Conservation (phyloP, 1,284 basidiomycete genomes). For the Ustilago loliicola region DNA sequence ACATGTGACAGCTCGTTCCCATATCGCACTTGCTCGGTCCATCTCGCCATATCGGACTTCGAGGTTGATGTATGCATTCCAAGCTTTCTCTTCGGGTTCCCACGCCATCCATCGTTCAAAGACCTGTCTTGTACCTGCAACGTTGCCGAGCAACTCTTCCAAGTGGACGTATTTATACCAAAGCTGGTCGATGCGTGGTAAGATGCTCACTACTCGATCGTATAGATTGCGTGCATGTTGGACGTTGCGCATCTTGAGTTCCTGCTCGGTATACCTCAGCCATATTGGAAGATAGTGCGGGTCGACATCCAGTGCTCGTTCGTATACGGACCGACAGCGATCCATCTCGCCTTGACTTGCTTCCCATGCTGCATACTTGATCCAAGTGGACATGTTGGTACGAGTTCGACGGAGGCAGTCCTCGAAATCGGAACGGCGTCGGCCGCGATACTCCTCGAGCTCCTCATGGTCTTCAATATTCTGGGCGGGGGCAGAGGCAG, state of each 20-base stretch:
- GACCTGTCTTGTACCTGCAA: constrained; percentile 93
- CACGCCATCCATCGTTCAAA: constrained; percentile 99
- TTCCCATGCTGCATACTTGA: constrained; percentile 79
- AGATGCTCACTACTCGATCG: constrained; percentile 93
- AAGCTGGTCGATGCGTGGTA: constrained; percentile 86
- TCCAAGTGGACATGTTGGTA: constrained; percentile 76
- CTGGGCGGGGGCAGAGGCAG: constrained; percentile 75
- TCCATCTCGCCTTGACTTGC: constrained; percentile 89
- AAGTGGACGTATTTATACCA: constrained; percentile 99
- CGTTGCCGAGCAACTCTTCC: constrained; percentile 95
- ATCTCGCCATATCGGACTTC: constrained; percentile 93
- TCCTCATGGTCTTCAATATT: constrained; percentile 95
- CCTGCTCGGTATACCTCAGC: constrained; percentile 98
- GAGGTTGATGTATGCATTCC: constrained; percentile 97
- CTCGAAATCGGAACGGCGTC: constrained; percentile 96
- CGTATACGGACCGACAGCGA: constrained; percentile 87
- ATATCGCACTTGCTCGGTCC: constrained; percentile 90
- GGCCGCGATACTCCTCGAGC: constrained; percentile 91
- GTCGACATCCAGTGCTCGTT: constrained; percentile 96
- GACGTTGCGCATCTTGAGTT: constrained; percentile 95
- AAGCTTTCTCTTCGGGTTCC: constrained; percentile 99
- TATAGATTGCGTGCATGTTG: constrained; percentile 96
- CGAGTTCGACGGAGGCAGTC: constrained; percentile 91
- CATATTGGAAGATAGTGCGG: constrained; percentile 89
- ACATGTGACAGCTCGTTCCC: constrained; percentile 93